Percentiles rank a stretch among this genome's conserved stretches.
Conservation (phyloP, 768 basidiomycete species). For the Tephrocybe rancida region DNA sequence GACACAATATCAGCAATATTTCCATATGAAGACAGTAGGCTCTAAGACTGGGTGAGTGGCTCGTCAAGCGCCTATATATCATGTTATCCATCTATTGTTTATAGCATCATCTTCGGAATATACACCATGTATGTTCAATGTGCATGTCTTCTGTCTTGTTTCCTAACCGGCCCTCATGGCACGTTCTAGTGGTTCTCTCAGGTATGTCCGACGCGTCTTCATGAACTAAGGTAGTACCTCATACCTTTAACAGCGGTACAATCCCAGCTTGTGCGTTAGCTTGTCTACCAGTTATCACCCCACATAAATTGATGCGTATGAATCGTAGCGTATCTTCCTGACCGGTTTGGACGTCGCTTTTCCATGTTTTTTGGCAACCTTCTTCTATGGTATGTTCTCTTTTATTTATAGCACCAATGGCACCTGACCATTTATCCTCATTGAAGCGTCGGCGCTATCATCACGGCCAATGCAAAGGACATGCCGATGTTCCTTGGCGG, state of each 20-base stretch:
- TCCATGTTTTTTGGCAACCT: constrained; percentile 52
- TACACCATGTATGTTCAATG: constrained; percentile 42
- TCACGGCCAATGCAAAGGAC: constrained; percentile 50
- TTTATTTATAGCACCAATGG: background rate
- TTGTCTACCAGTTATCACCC: background rate
- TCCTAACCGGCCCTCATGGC: background rate
- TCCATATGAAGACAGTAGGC: constrained; percentile 43
- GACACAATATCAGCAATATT: constrained; percentile 48
- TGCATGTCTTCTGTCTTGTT: constrained; percentile 5
- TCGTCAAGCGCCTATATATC: background rate
- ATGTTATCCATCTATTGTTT: background rate
- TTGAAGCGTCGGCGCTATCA: constrained; percentile 43
- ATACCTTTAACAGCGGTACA: constrained; percentile 35
- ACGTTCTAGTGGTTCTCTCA: constrained; percentile 37
- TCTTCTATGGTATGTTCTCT: constrained; percentile 40
- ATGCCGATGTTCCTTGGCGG: constrained; percentile 49
- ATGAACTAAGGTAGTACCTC: constrained; percentile 31
- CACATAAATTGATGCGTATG: background rate
- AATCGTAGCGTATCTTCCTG: constrained; percentile 42
- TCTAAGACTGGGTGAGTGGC: constrained; percentile 41
- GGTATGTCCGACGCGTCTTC: constrained; percentile 25
- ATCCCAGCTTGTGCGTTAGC: constrained; percentile 42
- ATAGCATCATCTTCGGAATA: constrained; percentile 55
- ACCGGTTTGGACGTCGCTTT: constrained; percentile 50
- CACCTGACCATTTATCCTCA: constrained; percentile 1